phyloP scores from a whole-genome alignment of 345 rosid species.

The Populus deltoides region DNA sequence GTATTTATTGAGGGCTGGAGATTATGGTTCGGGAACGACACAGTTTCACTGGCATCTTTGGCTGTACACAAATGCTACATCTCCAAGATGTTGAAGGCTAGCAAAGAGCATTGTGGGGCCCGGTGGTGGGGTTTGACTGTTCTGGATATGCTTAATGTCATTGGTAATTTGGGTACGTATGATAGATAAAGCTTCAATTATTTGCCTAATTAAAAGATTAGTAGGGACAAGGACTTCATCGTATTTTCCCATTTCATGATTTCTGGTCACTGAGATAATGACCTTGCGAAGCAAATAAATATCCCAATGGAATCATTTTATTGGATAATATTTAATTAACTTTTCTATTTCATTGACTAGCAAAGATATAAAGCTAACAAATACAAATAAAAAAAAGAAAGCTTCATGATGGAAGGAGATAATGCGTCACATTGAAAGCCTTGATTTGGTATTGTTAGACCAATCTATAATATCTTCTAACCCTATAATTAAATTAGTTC shows the following conservation, averaged over 20 bases:
- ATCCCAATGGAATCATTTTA: not conserved
- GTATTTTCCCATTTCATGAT: not conserved
- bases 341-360: not conserved
- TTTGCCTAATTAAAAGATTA: not conserved
- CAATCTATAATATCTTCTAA: too few relatives aligned
- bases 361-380: too few relatives aligned
- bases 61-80: not conserved
- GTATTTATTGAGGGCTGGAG: not conserved
- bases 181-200: not conserved
- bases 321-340: not conserved
- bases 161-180: not conserved
- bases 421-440: too few relatives aligned
- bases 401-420: too few relatives aligned
- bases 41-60: not conserved
- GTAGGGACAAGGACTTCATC: not conserved
- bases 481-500: too few relatives aligned
- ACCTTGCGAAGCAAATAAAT: conserved; percentile 2
- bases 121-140: conserved; percentile 7
- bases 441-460: too few relatives aligned
- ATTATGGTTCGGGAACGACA: not conserved
- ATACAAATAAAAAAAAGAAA: too few relatives aligned
- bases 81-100: not conserved
- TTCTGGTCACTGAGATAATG: not conserved
- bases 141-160: not conserved
- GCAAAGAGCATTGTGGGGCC: conserved; percentile 3